Evolutionary conservation across 1,284 basidiomycete genomes (phyloP).

Genomic region (Ganoderma lucidum): DNA sequence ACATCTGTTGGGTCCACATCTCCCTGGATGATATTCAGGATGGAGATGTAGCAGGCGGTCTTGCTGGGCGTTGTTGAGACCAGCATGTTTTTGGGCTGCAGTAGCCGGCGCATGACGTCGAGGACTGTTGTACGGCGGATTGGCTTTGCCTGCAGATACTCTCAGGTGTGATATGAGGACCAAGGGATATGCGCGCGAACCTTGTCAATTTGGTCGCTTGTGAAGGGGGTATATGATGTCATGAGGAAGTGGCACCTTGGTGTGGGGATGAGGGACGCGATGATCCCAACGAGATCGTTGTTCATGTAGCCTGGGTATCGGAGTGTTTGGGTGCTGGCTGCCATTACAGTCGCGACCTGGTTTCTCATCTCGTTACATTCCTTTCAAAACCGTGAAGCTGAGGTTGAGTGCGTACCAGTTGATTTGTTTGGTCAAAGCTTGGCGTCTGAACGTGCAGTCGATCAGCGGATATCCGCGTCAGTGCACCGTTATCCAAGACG

Average conservation of each 20-base stretch:
- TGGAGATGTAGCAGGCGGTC: slow-evolving; percentile 96
- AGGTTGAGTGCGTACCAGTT: slow-evolving; percentile 67
- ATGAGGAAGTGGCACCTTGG: slow-evolving; percentile 99
- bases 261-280: slow-evolving; percentile 97
- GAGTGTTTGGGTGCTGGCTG: slow-evolving; percentile 96
- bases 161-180: neutral
- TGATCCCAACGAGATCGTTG: slow-evolving; percentile 97
- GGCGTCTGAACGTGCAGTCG: slow-evolving; percentile 91
- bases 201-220: slow-evolving; percentile 94
- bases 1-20: slow-evolving; percentile 99
- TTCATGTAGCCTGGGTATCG: slow-evolving; percentile 99
- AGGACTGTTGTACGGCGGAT: slow-evolving; percentile 95
- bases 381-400: neutral
- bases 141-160: slow-evolving; percentile 44
- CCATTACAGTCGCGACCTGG: slow-evolving; percentile 94
- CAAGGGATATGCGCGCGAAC: slow-evolving; percentile 46
- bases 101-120: slow-evolving; percentile 97
- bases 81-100: slow-evolving; percentile 99
- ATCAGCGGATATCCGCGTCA: slow-evolving; percentile 92
- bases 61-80: slow-evolving; percentile 95
- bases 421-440: slow-evolving; percentile 95
- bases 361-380: slow-evolving; percentile 4
- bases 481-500: slow-evolving; percentile 95
- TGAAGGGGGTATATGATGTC: slow-evolving; percentile 99
- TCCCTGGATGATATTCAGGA: slow-evolving; percentile 98